Evolutionary conservation across 2,329 filamentous ascomycete genomes (phyloP), one percentile per base, ranked within the genome.

Genomic region (Aspergillus neotritici): DNA sequence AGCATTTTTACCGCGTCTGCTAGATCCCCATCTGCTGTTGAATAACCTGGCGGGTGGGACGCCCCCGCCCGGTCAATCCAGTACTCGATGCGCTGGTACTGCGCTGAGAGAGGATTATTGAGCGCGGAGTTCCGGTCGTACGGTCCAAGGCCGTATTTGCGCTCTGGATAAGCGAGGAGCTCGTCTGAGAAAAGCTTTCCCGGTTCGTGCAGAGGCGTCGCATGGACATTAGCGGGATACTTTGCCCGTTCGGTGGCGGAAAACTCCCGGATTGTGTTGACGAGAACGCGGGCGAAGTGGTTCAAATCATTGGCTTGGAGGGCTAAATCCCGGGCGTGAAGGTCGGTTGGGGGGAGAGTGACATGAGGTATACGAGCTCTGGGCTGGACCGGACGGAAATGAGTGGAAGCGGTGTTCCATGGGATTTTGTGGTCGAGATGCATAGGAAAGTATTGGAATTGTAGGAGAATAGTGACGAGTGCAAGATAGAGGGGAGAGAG

Each of bases 371-470:
- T n/a, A n/a, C n/a, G n/a, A 12, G 31, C 29, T 9, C 21, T 30
- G 13, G 41, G 41, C 6, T 31, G 29, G 6, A 44, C 34, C 10
- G 35, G 7, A 2, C 14, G 13, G 6, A 44, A 16, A 10, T 44
- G 41, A 5, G 35, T 3, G 31, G 41, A 34, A 12, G 36, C 31
- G 9, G 41, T 44, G 25, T 39, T 44, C 41, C 41, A 44, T 13
- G 41, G 36, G 35, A 44, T 35, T 38, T 44, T 44, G 36, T 44
- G 41, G 11, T 44, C 31, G 5, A 39, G 36, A 30, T 44, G 41
- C 41, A 44, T 44, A 29, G 28, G 14, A 25, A 12, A 36, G 9
- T 21, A 36, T 25, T 21, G 15, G 16, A 36, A 21, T 36, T n/a
- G n/a, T n/a, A n/a, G n/a, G n/a, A n/a, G n/a, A n/a, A n/a, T n/a